Conservation (phyloP, 306 rosid genomes). For the Leucaena leucocephala region DNA sequence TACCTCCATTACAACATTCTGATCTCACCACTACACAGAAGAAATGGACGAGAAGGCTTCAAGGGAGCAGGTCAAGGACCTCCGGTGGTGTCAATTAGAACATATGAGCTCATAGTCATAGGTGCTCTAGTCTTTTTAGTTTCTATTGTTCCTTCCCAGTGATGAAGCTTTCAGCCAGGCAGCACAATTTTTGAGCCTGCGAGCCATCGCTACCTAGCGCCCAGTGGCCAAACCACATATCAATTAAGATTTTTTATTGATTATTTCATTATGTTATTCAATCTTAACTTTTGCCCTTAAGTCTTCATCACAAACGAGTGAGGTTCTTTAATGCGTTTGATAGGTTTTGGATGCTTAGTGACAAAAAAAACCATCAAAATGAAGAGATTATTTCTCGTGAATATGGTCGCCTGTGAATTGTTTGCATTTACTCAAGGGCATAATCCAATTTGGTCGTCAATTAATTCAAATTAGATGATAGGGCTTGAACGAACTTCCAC, state of each 20-base stretch:
- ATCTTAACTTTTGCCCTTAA: not conserved
- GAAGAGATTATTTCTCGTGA: not conserved
- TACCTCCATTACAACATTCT: slow-evolving; percentile 34
- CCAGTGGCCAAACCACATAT: not conserved
- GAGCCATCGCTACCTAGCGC: slow-evolving; percentile 22
- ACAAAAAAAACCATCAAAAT: not conserved
- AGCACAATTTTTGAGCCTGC: slow-evolving; percentile 39
- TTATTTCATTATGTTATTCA: slow-evolving; percentile 3
- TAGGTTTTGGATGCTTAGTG: no score
- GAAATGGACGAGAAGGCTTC: slow-evolving; percentile 87
- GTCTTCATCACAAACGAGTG: not conserved
- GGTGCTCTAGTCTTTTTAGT: slow-evolving; percentile 34
- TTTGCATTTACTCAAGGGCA: not conserved
- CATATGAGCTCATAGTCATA: slow-evolving; percentile 17
- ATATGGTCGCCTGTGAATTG: not conserved
- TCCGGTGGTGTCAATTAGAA: slow-evolving; percentile 38
- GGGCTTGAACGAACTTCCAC: slow-evolving; percentile 15
- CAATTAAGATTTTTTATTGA: slow-evolving; percentile 13
- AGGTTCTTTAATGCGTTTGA: not conserved
- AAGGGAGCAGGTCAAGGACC: slow-evolving; percentile 56
- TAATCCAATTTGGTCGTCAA: not conserved
- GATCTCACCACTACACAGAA: slow-evolving; percentile 60
- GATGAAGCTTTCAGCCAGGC: slow-evolving; percentile 36
- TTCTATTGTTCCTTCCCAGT: slow-evolving; percentile 30
- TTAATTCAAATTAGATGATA: not conserved